Evolutionary conservation across 371 early-diverging fungal species (phyloP).

Genomic region (Mortierella sp.): DNA sequence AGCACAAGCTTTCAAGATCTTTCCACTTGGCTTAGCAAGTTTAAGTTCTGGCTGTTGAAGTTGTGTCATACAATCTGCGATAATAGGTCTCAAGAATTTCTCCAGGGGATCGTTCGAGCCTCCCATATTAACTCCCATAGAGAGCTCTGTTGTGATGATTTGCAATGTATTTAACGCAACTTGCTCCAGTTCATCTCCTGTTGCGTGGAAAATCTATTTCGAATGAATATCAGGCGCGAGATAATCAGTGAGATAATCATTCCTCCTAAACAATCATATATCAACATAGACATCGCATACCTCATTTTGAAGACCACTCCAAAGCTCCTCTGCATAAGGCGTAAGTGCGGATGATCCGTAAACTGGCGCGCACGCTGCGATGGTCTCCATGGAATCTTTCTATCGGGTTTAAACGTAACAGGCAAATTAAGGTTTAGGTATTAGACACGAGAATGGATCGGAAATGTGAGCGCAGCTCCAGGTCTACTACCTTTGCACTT

Average conservation of each 20-base stretch:
- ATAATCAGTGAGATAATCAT: constrained; percentile 8
- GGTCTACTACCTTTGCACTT: constrained; percentile 83
- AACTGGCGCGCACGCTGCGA: constrained; percentile 83
- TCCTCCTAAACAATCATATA: neutral
- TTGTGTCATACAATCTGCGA: constrained; percentile 75
- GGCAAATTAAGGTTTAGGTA: constrained; percentile 21
- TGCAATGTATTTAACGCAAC: constrained; percentile 70
- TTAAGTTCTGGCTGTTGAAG: constrained; percentile 82
- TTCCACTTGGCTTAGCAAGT: constrained; percentile 76
- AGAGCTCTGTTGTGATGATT: constrained; percentile 69
- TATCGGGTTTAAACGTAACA: constrained; percentile 48
- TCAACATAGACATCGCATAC: constrained; percentile 40
- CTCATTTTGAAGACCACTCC: constrained; percentile 78
- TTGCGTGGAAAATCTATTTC: constrained; percentile 71
- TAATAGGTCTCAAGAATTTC: constrained; percentile 69
- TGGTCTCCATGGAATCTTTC: constrained; percentile 89
- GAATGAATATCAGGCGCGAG: neutral
- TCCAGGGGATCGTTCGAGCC: constrained; percentile 70
- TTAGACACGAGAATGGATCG: constrained; percentile 17
- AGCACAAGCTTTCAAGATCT: constrained; percentile 73
- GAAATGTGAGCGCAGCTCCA: constrained; percentile 3
- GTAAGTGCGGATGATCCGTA: constrained; percentile 76
- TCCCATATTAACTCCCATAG: constrained; percentile 60
- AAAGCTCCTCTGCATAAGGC: constrained; percentile 74
- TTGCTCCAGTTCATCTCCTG: constrained; percentile 74